phyloP scores from a whole-genome alignment of 257 asterid species.

The Forsythia suspensa region DNA sequence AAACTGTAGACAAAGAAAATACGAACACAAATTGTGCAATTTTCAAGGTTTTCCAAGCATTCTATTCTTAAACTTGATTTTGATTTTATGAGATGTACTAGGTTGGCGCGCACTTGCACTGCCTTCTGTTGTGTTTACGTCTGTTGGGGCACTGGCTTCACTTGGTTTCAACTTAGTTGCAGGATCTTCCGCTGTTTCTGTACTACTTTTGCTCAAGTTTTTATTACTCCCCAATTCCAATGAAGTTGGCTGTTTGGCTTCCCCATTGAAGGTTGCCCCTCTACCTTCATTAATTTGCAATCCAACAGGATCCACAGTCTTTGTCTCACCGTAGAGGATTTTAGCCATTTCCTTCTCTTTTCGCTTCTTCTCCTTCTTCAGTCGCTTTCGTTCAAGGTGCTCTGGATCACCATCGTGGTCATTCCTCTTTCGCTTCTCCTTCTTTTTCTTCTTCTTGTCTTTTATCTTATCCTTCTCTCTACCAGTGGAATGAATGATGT shows the following conservation, averaged over 20 bases:
- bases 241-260: slow-evolving; percentile 14
- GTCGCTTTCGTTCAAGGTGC: slow-evolving; percentile 57
- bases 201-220: slow-evolving; percentile 28
- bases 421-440: slow-evolving; percentile 52
- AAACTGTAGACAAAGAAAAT: neutral
- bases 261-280: slow-evolving; percentile 14
- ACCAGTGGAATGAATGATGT: slow-evolving; percentile 18
- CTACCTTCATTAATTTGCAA: slow-evolving; percentile 28
- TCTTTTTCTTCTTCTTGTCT: slow-evolving; percentile 45
- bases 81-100: slow-evolving; percentile 59
- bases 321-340: slow-evolving; percentile 47
- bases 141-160: slow-evolving; percentile 30
- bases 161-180: slow-evolving; percentile 34
- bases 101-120: slow-evolving; percentile 37
- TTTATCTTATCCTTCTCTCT: slow-evolving; percentile 35
- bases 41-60: slow-evolving; percentile 49
- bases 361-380: slow-evolving; percentile 83
- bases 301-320: slow-evolving; percentile 28
- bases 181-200: slow-evolving; percentile 22
- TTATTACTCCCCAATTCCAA: slow-evolving; percentile 20
- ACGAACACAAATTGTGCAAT: neutral
- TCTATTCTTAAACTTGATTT: slow-evolving; percentile 74
- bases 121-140: slow-evolving; percentile 37
- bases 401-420: slow-evolving; percentile 54
- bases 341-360: slow-evolving; percentile 85